Base-by-base conservation (phyloP, 352 stramenopile genomes). In the Albugo candida region DNA sequence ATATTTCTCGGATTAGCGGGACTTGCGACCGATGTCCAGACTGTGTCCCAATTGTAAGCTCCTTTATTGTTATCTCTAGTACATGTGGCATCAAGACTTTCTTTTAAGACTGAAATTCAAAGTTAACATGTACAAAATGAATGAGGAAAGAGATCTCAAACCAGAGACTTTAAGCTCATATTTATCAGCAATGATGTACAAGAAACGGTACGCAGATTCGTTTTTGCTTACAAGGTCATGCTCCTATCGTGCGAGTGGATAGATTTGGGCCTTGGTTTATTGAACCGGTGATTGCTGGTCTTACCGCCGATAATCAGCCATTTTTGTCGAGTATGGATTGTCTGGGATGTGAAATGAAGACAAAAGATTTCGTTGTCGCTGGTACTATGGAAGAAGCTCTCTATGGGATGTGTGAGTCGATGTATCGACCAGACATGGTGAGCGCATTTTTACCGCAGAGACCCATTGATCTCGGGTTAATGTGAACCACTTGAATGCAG, bases 251-350 rank as follows among this genome's bases (percentile, higher is more conserved):
- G 19, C 11, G 41, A 21, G 4, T n/a, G 11, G 42, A 14, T 59
- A 75, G 78, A 24, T 99, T 99, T 64, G 95, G 94, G 18, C 95
- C 96, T 45, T 99, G 96, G 71, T 99, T 99, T 66, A 77, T 95
- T 17, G 94, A 99, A 64, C 96, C 96, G 6, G 72, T 99, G 11
- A 93, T 99, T 47, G 95, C 94, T 5, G 96, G 95, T 5, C 64
- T 99, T 13, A 94, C 70, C 36, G 72, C 88, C 41, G 81, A 98
- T 52, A 92, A 93, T 61, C 84, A 94, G 56, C 95, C 95, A 1
- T 98, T 98, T 70, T 63, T 99, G 40, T 95, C 77, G 41, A 92
- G 83, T 52, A 98, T 97, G 92, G 95, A 99, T 67, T 81, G 97
- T 34, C 93, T 99, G 55, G 95, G 95, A 27, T 96, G 94, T 21